Evolutionary conservation across 805 yeast genomes (phyloP).

Genomic region (Lachancea nothofagi): DNA sequence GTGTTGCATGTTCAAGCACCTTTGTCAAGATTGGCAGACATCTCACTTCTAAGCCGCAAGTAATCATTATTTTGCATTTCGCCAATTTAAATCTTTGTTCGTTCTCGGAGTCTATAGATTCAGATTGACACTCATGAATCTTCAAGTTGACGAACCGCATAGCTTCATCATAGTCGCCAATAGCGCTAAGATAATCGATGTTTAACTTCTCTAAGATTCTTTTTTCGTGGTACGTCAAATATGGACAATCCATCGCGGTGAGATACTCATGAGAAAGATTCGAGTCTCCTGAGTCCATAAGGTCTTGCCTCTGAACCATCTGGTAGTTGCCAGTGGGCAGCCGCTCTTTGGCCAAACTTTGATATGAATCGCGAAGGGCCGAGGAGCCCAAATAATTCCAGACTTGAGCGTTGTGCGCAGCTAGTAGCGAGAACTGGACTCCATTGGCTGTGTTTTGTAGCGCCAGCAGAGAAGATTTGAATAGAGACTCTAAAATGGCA

Average conservation of each 20-base stretch:
- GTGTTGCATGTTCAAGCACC: constrained; percentile 43
- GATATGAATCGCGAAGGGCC: constrained; percentile 16
- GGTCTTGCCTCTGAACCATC: not conserved
- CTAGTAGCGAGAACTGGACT: constrained; percentile 21
- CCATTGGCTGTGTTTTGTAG: constrained; percentile 37
- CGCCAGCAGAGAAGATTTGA: constrained; percentile 51
- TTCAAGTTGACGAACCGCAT: constrained; percentile 22
- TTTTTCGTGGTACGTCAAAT: constrained; percentile 30
- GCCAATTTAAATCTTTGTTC: constrained; percentile 24
- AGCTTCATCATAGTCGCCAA: constrained; percentile 25
- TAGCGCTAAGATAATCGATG: constrained; percentile 36
- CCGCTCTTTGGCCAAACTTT: not conserved
- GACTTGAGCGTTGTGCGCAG: constrained; percentile 13
- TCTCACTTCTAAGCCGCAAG: constrained; percentile 42
- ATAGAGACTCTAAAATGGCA: constrained; percentile 48
- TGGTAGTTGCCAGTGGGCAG: not conserved
- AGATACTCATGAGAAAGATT: constrained; percentile 42
- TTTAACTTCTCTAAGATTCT: constrained; percentile 38
- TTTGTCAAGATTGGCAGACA: constrained; percentile 47
- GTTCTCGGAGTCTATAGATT: constrained; percentile 29
- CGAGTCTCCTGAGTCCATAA: constrained; percentile 13
- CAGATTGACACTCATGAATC: constrained; percentile 20
- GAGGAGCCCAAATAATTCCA: constrained; percentile 23
- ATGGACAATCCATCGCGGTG: constrained; percentile 34
- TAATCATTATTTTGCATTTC: constrained; percentile 30